Percentiles rank a stretch among this genome's conserved stretches.
phyloP scores from a whole-genome alignment of 345 rosid genomes.

The Psidium friedrichsthalianum region DNA sequence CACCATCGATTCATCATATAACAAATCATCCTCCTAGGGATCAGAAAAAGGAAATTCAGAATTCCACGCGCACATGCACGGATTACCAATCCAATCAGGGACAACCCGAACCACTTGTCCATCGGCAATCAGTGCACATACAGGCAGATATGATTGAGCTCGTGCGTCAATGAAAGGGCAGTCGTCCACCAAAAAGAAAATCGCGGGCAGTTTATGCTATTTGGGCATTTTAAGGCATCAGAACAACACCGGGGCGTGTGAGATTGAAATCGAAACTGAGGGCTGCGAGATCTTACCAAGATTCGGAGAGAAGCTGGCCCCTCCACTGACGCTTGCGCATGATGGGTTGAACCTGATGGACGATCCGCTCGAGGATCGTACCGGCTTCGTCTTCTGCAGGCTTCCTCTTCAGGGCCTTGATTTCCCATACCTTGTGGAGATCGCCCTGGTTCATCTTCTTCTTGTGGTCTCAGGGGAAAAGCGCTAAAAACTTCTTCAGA shows the following conservation, averaged over 20 bases:
- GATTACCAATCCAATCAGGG: neutral
- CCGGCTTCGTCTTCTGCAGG: constrained; percentile 61
- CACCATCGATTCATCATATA: neutral
- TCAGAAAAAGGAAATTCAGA: neutral
- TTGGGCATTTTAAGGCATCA: neutral
- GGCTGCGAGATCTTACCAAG: constrained; percentile 12
- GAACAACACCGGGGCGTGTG: neutral
- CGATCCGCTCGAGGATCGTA: constrained; percentile 50
- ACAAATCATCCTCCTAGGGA: neutral
- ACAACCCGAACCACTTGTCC: neutral
- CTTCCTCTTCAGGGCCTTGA: constrained; percentile 52
- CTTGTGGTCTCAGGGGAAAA: neutral
- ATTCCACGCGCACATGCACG: neutral
- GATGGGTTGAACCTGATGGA: constrained; percentile 53
- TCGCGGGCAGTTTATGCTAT: neutral
- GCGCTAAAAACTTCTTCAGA: neutral
- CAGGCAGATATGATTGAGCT: neutral
- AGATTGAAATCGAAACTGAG: neutral
- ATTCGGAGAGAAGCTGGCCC: constrained; percentile 30
- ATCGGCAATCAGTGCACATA: neutral
- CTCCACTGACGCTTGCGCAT: constrained; percentile 42
- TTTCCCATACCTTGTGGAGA: constrained; percentile 64
- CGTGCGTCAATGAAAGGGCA: neutral
- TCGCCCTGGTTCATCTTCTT: constrained; percentile 18
- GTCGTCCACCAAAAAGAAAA: neutral